phyloP scores from a whole-genome alignment of 805 yeast genomes.

The Cyberlindnera xylosilytica region DNA sequence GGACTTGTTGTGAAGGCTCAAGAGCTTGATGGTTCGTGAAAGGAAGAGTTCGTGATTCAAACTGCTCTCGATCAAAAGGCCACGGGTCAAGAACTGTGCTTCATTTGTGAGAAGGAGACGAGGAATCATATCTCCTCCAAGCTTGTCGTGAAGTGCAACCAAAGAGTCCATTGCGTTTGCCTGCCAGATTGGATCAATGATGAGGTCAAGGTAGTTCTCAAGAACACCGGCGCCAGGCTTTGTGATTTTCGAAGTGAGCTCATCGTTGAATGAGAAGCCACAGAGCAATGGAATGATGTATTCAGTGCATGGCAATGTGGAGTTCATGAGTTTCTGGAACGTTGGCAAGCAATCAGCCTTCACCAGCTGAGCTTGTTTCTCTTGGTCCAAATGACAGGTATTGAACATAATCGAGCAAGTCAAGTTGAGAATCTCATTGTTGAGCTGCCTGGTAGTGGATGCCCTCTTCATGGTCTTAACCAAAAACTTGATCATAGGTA shows the following conservation, averaged over 20 bases:
- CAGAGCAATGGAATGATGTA: constrained; percentile 46
- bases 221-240: constrained; percentile 29
- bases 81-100: constrained; percentile 35
- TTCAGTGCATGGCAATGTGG: constrained; percentile 42
- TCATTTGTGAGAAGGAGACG: constrained; percentile 27
- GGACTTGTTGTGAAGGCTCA: constrained; percentile 15
- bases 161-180: constrained; percentile 49
- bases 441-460: background rate
- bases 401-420: constrained; percentile 43
- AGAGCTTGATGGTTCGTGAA: constrained; percentile 37
- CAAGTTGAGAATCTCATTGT: constrained; percentile 38
- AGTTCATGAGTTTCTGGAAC: constrained; percentile 34
- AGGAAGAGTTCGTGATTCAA: constrained; percentile 43
- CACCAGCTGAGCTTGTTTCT: constrained; percentile 38
- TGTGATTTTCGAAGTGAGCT: constrained; percentile 30
- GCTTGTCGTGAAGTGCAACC: constrained; percentile 40
- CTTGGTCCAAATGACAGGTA: constrained; percentile 43
- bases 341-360: constrained; percentile 39
- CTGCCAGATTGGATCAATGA: constrained; percentile 50
- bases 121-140: constrained; percentile 30
- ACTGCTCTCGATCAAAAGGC: constrained; percentile 37
- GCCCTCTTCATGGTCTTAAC: constrained; percentile 22
- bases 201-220: constrained; percentile 33
- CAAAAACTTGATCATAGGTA: constrained; percentile 41
- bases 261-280: constrained; percentile 42